Conservation (phyloP, 495 filamentous ascomycete species). For the Aspergillus wentii region DNA sequence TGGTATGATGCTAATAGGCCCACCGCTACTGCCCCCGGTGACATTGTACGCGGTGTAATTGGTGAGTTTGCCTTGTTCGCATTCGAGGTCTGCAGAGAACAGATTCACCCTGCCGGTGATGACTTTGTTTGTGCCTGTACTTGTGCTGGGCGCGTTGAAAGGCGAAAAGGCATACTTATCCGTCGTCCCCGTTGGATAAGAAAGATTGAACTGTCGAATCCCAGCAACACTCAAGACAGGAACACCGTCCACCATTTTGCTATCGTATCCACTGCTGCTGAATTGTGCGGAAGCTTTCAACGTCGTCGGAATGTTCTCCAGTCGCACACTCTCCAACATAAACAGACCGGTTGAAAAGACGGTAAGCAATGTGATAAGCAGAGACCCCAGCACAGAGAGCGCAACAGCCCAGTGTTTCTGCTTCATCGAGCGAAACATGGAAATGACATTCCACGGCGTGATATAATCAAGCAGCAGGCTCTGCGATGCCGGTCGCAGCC, state of each 20-base stretch:
- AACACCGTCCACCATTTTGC: not conserved
- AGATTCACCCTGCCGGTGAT: constrained; percentile 1
- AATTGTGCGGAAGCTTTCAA: not conserved
- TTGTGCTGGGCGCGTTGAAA: not conserved
- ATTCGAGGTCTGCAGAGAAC: constrained; percentile 2
- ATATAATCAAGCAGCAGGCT: constrained; percentile 13
- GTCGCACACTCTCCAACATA: constrained; percentile 1
- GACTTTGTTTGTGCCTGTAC: not conserved
- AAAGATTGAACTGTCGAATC: not conserved
- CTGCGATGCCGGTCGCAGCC: constrained; percentile 4
- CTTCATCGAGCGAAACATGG: constrained; percentile 3
- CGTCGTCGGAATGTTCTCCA: not conserved
- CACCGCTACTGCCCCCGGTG: too few species aligned
- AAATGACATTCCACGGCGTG: constrained; percentile 8
- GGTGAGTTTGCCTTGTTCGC: constrained; percentile 1
- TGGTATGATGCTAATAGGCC: too few species aligned
- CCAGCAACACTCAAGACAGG: constrained; percentile 1
- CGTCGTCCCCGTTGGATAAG: constrained; percentile 6
- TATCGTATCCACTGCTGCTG: not conserved
- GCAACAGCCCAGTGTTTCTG: constrained; percentile 3
- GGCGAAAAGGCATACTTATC: constrained; percentile 7
- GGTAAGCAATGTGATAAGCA: constrained; percentile 6
- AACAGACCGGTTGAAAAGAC: constrained; percentile 14
- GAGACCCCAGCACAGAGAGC: constrained; percentile 4
- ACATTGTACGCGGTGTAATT: too few species aligned